Percentiles rank a stretch among this genome's conserved stretches.
Conservation (phyloP, 306 rosid species). For the Crotalaria pallida region DNA sequence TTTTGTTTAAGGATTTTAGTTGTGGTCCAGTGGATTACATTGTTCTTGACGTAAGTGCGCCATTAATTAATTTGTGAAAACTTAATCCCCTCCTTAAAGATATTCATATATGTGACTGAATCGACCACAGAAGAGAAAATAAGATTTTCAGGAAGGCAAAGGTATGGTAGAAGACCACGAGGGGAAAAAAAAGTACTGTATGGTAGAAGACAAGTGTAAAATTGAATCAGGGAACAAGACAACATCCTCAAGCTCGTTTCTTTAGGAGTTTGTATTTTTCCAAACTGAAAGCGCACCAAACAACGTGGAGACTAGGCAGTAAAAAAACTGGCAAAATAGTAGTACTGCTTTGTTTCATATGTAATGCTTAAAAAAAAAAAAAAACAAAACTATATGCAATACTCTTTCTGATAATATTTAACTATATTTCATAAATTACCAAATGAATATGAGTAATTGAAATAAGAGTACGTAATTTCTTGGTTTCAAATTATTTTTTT, state of each 20-base stretch:
- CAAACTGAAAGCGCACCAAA: slow-evolving; percentile 13
- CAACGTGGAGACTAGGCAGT: not conserved
- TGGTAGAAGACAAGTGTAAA: not conserved
- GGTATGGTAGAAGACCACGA: slow-evolving; percentile 11
- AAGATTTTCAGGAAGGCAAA: not conserved
- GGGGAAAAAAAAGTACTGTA: too few relatives aligned
- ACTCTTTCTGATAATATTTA: too few relatives aligned
- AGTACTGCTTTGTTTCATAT: too few relatives aligned
- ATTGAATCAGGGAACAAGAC: slow-evolving; percentile 8
- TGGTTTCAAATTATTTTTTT: too few relatives aligned
- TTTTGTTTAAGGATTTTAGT: not conserved
- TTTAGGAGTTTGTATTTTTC: not conserved
- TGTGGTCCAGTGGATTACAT: slow-evolving; percentile 24
- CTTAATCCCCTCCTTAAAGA: slow-evolving; percentile 5
- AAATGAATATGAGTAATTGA: too few relatives aligned
- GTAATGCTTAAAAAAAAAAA: too few relatives aligned
- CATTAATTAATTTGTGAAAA: not conserved
- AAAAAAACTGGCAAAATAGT: not conserved
- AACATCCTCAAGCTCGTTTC: slow-evolving; percentile 12
- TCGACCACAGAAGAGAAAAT: slow-evolving; percentile 2
- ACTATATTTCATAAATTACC: too few relatives aligned
- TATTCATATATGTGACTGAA: not conserved
- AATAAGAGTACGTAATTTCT: too few relatives aligned
- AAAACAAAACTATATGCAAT: too few relatives aligned
- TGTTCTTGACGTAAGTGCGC: slow-evolving; percentile 20